Base-by-base conservation (phyloP, 2,329 filamentous ascomycete genomes). In the Nothopassalora personata region DNA sequence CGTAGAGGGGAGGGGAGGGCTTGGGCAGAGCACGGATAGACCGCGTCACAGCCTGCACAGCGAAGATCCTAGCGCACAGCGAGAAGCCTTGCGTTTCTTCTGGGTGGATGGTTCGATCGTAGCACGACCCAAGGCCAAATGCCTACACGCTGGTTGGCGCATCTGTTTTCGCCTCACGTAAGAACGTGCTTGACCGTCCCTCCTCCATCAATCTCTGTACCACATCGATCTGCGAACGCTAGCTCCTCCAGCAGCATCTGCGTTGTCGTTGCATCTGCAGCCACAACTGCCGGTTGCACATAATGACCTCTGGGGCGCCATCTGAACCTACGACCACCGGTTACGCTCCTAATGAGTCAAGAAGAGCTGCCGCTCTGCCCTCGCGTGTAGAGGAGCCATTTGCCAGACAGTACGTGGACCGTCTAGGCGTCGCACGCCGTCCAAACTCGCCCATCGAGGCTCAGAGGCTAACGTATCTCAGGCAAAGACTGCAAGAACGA, bases 401-500 rank as follows among this genome's bases (percentile, higher is more conserved):
- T 47, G 59, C 62, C 39, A 61, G 64, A 64, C 64, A 66, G 64
- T 66, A 64, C 45, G 64, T 56, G 46, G 46, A 48, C 53, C 47
- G 36, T 39, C 13, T 5, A n/a, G 30, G 11, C 49, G 49, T 51
- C 49, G 49, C 49, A n/a, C 19, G 49, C 34, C n/a, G 3, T 11
- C 30, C 49, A 1, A 34, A 31, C 30, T 30, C 34, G 19, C 49
- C 15, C 34, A 23, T 10, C 9, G n/a, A n/a, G 49, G 5, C 9
- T 34, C n/a, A 5, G 6, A 51, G 18, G 47, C 61, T 65, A 49
- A 62, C 60, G 23, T 18, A 23, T 53, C 23, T 36, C 59, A 71
- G 69, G 57, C 67, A 69, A 59, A 54, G 67, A 60, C 61, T 71
- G 34, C 64, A 68, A 55, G 63, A 67, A 34, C 59, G 62, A 58